Conservation (phyloP, 2,329 filamentous ascomycete species). For the Coniochaeta sp. region DNA sequence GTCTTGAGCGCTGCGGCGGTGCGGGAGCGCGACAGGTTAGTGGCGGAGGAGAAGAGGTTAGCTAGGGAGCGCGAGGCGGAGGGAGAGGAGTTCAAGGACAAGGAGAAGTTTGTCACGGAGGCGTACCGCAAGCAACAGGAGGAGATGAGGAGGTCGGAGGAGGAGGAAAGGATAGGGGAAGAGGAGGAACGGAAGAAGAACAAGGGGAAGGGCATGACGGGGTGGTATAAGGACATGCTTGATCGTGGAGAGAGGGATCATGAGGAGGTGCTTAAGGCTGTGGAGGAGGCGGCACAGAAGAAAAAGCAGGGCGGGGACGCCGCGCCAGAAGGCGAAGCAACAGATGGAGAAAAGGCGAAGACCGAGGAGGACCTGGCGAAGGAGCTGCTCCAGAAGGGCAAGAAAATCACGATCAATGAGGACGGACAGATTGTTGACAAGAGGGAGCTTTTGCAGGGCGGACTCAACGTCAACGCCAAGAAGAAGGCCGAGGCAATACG, state of each 20-base stretch:
- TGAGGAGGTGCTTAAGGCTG: slow-evolving; percentile 61
- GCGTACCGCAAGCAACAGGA: slow-evolving; percentile 78
- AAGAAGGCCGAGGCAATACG: slow-evolving; percentile 42
- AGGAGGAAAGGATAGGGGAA: slow-evolving; percentile 61
- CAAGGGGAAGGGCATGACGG: slow-evolving; percentile 64
- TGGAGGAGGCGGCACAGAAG: slow-evolving; percentile 38
- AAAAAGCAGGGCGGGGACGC: slow-evolving; percentile 29
- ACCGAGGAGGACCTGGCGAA: slow-evolving; percentile 51
- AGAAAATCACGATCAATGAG: slow-evolving; percentile 64
- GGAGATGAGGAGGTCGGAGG: slow-evolving; percentile 63
- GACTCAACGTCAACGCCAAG: slow-evolving; percentile 64
- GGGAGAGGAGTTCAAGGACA: slow-evolving; percentile 73
- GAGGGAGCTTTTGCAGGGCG: slow-evolving; percentile 68
- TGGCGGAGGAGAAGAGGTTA: slow-evolving; percentile 75
- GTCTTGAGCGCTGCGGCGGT: slow-evolving; percentile 67
- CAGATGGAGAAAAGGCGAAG: slow-evolving; percentile 24
- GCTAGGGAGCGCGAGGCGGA: slow-evolving; percentile 72
- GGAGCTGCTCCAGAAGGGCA: slow-evolving; percentile 58
- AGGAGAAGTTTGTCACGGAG: slow-evolving; percentile 80
- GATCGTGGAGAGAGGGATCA: slow-evolving; percentile 65
- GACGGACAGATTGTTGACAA: slow-evolving; percentile 81
- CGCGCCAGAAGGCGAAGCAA: slow-evolving; percentile 18
- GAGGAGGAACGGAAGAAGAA: slow-evolving; percentile 60
- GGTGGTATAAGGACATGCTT: slow-evolving; percentile 70
- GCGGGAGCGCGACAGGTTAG: slow-evolving; percentile 69